These are phyloP conservation scores for Wickerhamiella dianesei DNA, from an alignment of 805 yeast genomes.

Conservation along the genomic window DNA sequence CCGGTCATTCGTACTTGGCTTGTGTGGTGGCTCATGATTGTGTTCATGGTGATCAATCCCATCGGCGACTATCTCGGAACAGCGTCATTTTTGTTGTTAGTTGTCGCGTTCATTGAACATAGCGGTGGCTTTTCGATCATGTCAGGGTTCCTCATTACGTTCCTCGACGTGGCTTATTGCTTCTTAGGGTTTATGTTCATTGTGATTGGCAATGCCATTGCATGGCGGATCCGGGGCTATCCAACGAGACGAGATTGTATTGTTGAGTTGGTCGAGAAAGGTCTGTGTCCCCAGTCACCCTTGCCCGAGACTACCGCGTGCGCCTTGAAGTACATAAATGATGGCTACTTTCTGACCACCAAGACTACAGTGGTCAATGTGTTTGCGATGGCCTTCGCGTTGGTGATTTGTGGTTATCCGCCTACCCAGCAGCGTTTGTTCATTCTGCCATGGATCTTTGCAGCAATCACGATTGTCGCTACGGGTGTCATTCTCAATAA, in stretches of 20 bases:
- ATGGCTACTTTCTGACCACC: conserved; percentile 11
- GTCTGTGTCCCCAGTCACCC: conserved; percentile 19
- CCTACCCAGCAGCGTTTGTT: conserved; percentile 7
- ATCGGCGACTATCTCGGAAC: conserved; percentile 14
- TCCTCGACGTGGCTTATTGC: conserved; percentile 7
- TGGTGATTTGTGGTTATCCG: conserved; percentile 8
- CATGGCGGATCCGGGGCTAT: conserved; percentile 16
- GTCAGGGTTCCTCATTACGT: conserved; percentile 6
- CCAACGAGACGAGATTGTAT: conserved; percentile 8
- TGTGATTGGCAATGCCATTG: conserved; percentile 15
- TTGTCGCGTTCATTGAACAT: conserved; percentile 12
- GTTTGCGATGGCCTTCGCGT: conserved; percentile 13
- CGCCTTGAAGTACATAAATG: conserved; percentile 2
- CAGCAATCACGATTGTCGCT: conserved; percentile 13
- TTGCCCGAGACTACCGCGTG: conserved; percentile 11
- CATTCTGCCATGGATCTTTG: conserved; percentile 12
- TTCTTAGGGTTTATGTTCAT: conserved; percentile 8
- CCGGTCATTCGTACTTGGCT: conserved; percentile 18
- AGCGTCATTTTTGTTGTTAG: conserved; percentile 14
- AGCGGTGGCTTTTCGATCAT: conserved; percentile 18
- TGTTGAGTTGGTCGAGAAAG: conserved; percentile 9
- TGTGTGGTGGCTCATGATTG: conserved; percentile 10
- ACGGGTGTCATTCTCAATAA: conserved; percentile 3
- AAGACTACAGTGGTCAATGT: conserved; percentile 13
- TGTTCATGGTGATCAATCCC: conserved; percentile 11